These are phyloP conservation scores for Pseudohyphozyma bogoriensis DNA, from an alignment of 768 basidiomycete genomes.

Conservation along the genomic window DNA sequence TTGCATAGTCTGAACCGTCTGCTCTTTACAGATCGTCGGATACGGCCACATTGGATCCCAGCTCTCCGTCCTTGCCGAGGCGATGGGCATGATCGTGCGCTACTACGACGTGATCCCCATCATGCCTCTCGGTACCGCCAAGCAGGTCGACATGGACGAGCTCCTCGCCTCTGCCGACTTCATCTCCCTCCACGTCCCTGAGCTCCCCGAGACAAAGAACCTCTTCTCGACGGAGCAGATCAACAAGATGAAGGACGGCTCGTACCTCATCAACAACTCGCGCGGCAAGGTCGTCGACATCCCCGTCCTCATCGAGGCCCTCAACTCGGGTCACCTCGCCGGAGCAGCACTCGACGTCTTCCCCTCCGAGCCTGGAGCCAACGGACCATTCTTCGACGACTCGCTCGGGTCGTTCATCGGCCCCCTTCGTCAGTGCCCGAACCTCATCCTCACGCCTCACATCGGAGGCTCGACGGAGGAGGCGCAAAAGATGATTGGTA, in stretches of 20 bases:
- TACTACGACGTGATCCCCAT: constrained; percentile 88
- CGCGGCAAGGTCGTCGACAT: constrained; percentile 93
- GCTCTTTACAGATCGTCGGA: constrained; percentile 57
- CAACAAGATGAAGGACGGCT: constrained; percentile 81
- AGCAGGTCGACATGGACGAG: constrained; percentile 70
- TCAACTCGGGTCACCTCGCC: constrained; percentile 78
- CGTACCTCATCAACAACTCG: constrained; percentile 96
- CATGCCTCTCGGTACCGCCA: constrained; percentile 92
- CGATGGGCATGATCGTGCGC: constrained; percentile 88
- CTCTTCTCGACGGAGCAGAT: constrained; percentile 75
- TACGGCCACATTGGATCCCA: constrained; percentile 98
- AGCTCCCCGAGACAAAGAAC: constrained; percentile 87
- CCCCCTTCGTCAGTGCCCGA: constrained; percentile 62
- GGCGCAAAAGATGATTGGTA: constrained; percentile 92
- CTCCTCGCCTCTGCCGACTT: constrained; percentile 79
- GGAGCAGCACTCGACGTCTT: constrained; percentile 90
- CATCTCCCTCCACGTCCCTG: constrained; percentile 91
- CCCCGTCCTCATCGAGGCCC: constrained; percentile 68
- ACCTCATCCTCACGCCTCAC: constrained; percentile 94
- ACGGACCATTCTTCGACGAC: constrained; percentile 79
- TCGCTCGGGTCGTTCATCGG: constrained; percentile 75
- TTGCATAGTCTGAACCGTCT: not conserved
- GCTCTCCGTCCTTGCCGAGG: constrained; percentile 89
- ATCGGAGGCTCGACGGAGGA: constrained; percentile 99
- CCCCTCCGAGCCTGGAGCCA: constrained; percentile 83